phyloP scores from a whole-genome alignment of 2,329 filamentous ascomycete genomes.

The Thelonectria blattea region DNA sequence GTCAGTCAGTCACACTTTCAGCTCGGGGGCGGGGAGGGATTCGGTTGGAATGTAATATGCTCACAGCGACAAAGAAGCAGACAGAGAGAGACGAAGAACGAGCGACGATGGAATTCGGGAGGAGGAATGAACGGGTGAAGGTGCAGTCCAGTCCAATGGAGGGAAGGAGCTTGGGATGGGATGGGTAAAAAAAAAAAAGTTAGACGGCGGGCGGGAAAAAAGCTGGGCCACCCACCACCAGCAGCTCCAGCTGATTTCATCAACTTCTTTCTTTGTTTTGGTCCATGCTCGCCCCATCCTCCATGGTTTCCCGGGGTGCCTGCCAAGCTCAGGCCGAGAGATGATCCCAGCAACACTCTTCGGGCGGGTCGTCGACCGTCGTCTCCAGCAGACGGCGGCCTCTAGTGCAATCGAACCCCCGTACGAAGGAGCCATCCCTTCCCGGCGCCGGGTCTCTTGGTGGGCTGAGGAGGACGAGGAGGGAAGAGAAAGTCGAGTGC shows the following conservation, averaged over 20 bases:
- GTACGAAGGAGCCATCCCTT: too few relatives aligned
- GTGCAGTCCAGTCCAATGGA: background rate
- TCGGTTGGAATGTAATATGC: background rate
- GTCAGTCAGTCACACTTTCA: too few relatives aligned
- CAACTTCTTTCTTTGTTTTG: constrained; percentile 26
- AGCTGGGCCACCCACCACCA: too few relatives aligned
- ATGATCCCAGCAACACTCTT: constrained; percentile 4
- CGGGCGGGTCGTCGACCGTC: background rate
- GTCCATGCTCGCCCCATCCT: constrained; percentile 20
- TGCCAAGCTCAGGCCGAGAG: constrained; percentile 23
- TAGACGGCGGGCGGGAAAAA: constrained; percentile 3
- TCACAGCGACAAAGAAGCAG: constrained; percentile 1
- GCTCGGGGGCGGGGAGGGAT: too few relatives aligned
- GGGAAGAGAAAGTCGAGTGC: background rate
- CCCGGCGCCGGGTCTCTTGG: constrained; percentile 8
- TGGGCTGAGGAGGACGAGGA: constrained; percentile 13
- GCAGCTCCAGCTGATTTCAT: background rate
- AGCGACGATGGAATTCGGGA: background rate
- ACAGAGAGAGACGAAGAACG: background rate
- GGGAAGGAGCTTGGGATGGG: background rate
- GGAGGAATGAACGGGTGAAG: background rate
- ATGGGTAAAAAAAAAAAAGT: constrained; percentile 2
- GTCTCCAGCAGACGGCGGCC: constrained; percentile 4
- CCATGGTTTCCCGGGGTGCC: constrained; percentile 29
- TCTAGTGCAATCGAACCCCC: background rate